phyloP scores from a whole-genome alignment of 495 filamentous ascomycete genomes.

The Trichoderma virens region DNA sequence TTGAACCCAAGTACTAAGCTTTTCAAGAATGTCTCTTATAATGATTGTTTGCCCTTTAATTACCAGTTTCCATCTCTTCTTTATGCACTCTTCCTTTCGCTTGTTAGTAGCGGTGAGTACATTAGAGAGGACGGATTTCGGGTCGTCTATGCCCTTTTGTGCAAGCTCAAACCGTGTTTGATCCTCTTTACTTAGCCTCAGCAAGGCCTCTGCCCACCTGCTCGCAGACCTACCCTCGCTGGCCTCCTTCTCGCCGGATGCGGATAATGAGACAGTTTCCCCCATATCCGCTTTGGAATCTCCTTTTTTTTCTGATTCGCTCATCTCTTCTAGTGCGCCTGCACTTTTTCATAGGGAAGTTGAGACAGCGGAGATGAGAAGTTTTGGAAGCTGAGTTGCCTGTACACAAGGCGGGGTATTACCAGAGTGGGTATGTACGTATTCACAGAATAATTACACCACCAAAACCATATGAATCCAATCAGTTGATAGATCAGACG shows the following conservation, averaged over 20 bases:
- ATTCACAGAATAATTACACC: too few relatives aligned
- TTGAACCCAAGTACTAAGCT: not conserved
- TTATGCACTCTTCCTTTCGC: slow-evolving; percentile 7
- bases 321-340: not conserved
- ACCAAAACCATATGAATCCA: too few relatives aligned
- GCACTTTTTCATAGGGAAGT: too few relatives aligned
- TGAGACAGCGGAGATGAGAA: too few relatives aligned
- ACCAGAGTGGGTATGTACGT: too few relatives aligned
- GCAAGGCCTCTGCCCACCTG: not conserved
- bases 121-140: not conserved
- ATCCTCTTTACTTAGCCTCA: not conserved
- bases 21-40: not conserved
- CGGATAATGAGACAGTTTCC: not conserved
- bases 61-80: not conserved
- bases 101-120: not conserved
- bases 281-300: not conserved
- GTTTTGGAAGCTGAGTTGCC: too few relatives aligned
- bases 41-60: not conserved
- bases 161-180: not conserved
- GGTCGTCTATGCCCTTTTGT: not conserved
- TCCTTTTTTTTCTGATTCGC: not conserved
- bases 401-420: too few relatives aligned
- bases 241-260: not conserved
- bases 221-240: not conserved
- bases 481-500: too few relatives aligned